phyloP scores from a whole-genome alignment of 2,329 filamentous ascomycete species.

The Apiospora marii region DNA sequence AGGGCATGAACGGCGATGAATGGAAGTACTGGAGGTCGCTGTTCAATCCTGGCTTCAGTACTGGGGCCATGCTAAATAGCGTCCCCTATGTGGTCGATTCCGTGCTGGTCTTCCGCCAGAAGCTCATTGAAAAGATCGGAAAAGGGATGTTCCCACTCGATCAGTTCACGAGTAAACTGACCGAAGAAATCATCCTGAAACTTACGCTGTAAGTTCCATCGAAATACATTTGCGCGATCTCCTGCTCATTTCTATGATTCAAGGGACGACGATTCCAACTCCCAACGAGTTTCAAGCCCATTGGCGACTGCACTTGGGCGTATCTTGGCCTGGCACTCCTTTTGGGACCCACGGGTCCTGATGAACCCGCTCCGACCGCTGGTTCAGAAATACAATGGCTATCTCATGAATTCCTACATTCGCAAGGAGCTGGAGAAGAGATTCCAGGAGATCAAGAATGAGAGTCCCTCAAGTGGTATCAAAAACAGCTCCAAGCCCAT shows the following conservation, averaged over 20 bases:
- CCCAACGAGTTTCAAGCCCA: not conserved
- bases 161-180: not conserved
- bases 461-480: not conserved
- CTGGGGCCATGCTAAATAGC: slow-evolving; percentile 12
- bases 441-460: slow-evolving; percentile 27
- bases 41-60: slow-evolving; percentile 17
- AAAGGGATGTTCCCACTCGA: not conserved
- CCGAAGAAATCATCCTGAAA: not conserved
- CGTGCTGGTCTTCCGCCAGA: not conserved
- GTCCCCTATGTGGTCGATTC: slow-evolving; percentile 2
- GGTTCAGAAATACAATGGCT: slow-evolving; percentile 27
- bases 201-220: not conserved
- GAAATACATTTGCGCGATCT: too few species aligned
- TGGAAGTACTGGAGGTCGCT: slow-evolving; percentile 22
- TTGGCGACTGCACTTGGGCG: slow-evolving; percentile 8
- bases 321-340: slow-evolving; percentile 28
- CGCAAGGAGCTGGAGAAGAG: slow-evolving; percentile 28
- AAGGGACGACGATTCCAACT: not conserved
- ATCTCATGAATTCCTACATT: slow-evolving; percentile 26
- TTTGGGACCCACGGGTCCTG: slow-evolving; percentile 28
- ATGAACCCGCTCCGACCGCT: slow-evolving; percentile 28
- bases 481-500: slow-evolving; percentile 19
- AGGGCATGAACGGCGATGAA: slow-evolving; percentile 19
- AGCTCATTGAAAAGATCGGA: not conserved
- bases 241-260: not conserved